phyloP scores from a whole-genome alignment of 169 alveolate species.

The Eimeria praecox region DNA sequence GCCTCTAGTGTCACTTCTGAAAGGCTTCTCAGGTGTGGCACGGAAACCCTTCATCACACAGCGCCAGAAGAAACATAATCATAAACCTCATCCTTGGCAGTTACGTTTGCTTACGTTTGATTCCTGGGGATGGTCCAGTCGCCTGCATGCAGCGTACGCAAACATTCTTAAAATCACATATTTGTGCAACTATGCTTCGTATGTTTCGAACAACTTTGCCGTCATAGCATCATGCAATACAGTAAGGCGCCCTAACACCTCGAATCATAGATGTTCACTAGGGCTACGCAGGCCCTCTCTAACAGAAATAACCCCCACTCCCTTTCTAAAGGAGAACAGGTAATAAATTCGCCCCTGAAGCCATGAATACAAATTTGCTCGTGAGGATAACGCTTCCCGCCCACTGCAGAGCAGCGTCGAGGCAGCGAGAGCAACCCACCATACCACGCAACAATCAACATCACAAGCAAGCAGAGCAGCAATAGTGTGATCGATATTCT shows the following conservation, averaged over 20 bases:
- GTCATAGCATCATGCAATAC: background rate
- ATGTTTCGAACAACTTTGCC: background rate
- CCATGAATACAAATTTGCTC: background rate
- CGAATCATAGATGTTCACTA: background rate
- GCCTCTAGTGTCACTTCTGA: background rate
- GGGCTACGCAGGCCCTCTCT: background rate
- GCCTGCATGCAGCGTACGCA: background rate
- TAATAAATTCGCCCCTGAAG: background rate
- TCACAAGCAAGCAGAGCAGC: background rate
- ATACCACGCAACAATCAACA: background rate
- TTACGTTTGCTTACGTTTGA: background rate
- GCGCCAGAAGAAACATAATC: background rate
- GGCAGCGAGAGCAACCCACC: background rate
- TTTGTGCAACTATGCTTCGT: background rate
- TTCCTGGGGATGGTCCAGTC: background rate
- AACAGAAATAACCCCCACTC: background rate
- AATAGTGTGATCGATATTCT: background rate
- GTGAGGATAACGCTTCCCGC: background rate
- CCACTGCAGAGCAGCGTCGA: background rate
- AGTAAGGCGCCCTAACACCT: background rate
- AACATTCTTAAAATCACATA: background rate
- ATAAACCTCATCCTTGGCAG: background rate
- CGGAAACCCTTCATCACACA: background rate
- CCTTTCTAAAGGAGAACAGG: background rate
- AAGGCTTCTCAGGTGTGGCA: background rate